phyloP scores from a whole-genome alignment of 495 filamentous ascomycete genomes.

The Penicillium ucsense region DNA sequence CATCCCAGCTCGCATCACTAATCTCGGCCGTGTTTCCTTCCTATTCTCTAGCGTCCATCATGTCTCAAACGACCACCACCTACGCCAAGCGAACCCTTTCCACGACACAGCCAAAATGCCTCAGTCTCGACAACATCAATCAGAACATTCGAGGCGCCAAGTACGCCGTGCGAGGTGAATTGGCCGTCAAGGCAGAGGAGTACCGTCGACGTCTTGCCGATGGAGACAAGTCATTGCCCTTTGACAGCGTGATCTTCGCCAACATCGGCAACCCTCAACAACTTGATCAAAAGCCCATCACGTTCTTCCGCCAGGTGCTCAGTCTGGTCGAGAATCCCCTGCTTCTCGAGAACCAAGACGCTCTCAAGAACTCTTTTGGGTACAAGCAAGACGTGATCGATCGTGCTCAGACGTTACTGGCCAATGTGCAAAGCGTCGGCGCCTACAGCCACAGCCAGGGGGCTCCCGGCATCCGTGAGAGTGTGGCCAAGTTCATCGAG shows the following conservation, averaged over 20 bases:
- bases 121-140: constrained; percentile 87
- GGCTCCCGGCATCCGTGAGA: constrained; percentile 71
- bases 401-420: constrained; percentile 68
- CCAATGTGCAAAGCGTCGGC: constrained; percentile 79
- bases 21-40: constrained; percentile 6
- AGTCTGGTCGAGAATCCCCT: constrained; percentile 86
- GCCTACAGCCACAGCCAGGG: constrained; percentile 95
- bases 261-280: constrained; percentile 99
- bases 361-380: constrained; percentile 51
- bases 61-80: constrained; percentile 26
- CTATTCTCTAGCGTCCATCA: constrained; percentile 12
- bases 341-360: constrained; percentile 69
- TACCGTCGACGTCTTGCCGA: constrained; percentile 63
- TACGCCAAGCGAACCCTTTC: constrained; percentile 46
- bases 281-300: constrained; percentile 96
- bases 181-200: constrained; percentile 81
- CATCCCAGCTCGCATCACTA: constrained; percentile 8
- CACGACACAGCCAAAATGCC: constrained; percentile 39
- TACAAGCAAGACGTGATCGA: constrained; percentile 85
- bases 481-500: constrained; percentile 87
- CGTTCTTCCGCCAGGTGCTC: constrained; percentile 95
- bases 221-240: constrained; percentile 61
- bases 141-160: constrained; percentile 72
- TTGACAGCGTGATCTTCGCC: constrained; percentile 82
- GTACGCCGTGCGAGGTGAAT: constrained; percentile 94